phyloP scores from a whole-genome alignment of 1,284 basidiomycete genomes.

The Ceratobasidium sp. region DNA sequence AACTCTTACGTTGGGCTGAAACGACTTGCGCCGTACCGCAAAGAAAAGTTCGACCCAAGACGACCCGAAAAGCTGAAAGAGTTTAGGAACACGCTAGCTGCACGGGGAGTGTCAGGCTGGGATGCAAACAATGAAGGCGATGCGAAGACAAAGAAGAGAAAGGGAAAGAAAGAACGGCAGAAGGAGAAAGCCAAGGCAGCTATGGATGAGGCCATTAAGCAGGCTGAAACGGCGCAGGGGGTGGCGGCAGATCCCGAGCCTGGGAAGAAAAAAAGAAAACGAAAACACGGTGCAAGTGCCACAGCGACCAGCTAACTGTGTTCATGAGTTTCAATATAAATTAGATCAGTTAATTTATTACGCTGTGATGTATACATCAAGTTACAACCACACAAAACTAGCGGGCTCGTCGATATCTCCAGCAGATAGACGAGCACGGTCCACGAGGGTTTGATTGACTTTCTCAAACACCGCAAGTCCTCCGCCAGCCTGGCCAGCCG shows the following conservation, averaged over 20 bases:
- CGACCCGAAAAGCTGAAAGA: slow-evolving; percentile 71
- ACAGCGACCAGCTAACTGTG: background rate
- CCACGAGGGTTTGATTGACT: slow-evolving; percentile 61
- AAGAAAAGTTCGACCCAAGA: slow-evolving; percentile 62
- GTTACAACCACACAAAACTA: slow-evolving; percentile 48
- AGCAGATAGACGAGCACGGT: slow-evolving; percentile 48
- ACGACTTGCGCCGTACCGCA: slow-evolving; percentile 92
- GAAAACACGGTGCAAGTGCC: slow-evolving; percentile 20
- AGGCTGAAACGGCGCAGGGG: background rate
- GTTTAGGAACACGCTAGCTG: slow-evolving; percentile 72
- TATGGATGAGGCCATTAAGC: slow-evolving; percentile 53
- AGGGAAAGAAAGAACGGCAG: slow-evolving; percentile 61
- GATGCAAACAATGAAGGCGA: slow-evolving; percentile 55
- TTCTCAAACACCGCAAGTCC: slow-evolving; percentile 71
- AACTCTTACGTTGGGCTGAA: slow-evolving; percentile 92
- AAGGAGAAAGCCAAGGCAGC: slow-evolving; percentile 49
- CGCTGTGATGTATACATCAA: background rate
- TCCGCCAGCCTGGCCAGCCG: slow-evolving; percentile 68
- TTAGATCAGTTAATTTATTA: slow-evolving; percentile 6
- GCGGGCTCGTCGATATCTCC: slow-evolving; percentile 47
- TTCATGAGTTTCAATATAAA: background rate
- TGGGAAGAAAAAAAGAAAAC: slow-evolving; percentile 33
- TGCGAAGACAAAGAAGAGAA: slow-evolving; percentile 55
- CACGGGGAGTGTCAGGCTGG: slow-evolving; percentile 58
- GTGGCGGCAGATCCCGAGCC: background rate